Percentiles rank a stretch among this genome's conserved stretches.
Conservation (phyloP, 2,329 filamentous ascomycete species). For the Xylariaceae sp. region DNA sequence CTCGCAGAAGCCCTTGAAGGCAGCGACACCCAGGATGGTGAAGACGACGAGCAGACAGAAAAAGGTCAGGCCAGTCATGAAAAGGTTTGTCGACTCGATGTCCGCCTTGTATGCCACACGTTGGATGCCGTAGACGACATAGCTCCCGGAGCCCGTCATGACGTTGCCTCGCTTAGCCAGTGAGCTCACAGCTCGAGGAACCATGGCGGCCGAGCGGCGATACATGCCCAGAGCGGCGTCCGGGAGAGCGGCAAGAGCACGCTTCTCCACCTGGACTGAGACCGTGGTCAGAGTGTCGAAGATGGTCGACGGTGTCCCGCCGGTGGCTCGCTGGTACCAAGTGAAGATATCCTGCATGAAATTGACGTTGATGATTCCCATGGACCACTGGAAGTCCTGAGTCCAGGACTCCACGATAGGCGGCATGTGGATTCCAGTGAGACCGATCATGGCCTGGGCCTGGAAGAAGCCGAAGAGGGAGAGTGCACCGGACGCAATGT, state of each 20-base stretch:
- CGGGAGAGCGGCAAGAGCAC: conserved; percentile 26
- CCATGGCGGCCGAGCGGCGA: conserved; percentile 19
- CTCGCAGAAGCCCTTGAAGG: conserved; percentile 72
- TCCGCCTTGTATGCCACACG: conserved; percentile 72
- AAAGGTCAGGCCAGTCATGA: conserved; percentile 76
- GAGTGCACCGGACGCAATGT: conserved; percentile 76
- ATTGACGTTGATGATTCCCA: conserved; percentile 74
- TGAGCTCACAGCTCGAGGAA: conserved; percentile 22
- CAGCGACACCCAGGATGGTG: conserved; percentile 58
- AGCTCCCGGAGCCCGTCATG: conserved; percentile 37
- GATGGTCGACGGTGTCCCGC: conserved; percentile 66
- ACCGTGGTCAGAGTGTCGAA: conserved; percentile 61
- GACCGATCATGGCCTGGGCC: conserved; percentile 73
- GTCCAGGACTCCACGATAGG: conserved; percentile 81
- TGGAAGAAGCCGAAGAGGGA: conserved; percentile 85
- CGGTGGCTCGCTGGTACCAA: conserved; percentile 83
- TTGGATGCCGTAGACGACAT: conserved; percentile 64
- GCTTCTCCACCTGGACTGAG: conserved; percentile 66
- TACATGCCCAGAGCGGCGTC: conserved; percentile 22
- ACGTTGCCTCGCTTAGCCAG: conserved; percentile 40
- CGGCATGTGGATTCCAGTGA: conserved; percentile 66
- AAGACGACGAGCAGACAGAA: conserved; percentile 71
- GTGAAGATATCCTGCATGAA: conserved; percentile 76
- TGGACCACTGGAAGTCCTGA: conserved; percentile 87
- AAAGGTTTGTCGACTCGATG: conserved; percentile 78